These are phyloP conservation scores for Fusarium napiforme DNA, from an alignment of 2,329 filamentous ascomycete genomes.

Conservation along the genomic window DNA sequence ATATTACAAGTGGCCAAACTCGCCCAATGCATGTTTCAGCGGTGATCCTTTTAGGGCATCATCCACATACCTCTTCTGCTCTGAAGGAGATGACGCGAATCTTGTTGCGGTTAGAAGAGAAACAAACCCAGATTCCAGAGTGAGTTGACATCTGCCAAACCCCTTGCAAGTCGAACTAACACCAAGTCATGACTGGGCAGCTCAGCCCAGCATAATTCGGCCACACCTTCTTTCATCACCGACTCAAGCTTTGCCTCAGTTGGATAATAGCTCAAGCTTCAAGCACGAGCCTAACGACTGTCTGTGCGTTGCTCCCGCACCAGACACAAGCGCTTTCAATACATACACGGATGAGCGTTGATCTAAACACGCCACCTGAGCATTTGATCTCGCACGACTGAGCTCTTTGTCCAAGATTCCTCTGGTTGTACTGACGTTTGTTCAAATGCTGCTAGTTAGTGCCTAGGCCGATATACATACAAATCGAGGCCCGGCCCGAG, in stretches of 20 bases:
- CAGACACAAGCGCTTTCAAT: slow-evolving; percentile 23
- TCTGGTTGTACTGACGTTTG: slow-evolving; percentile 7
- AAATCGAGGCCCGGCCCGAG: slow-evolving; percentile 43
- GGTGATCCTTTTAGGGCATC: not conserved
- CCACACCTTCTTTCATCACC: slow-evolving; percentile 31
- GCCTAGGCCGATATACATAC: slow-evolving; percentile 20
- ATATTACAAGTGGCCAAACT: not conserved
- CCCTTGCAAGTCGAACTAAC: slow-evolving; percentile 31
- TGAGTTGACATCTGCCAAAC: slow-evolving; percentile 31
- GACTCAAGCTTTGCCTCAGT: slow-evolving; percentile 37
- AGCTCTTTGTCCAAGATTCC: slow-evolving; percentile 21
- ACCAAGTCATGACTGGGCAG: slow-evolving; percentile 21
- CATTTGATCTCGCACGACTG: slow-evolving; percentile 26
- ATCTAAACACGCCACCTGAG: slow-evolving; percentile 21
- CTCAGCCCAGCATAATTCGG: slow-evolving; percentile 17
- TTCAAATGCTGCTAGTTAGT: slow-evolving; percentile 11
- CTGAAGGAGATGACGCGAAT: slow-evolving; percentile 1
- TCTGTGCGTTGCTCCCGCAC: slow-evolving; percentile 38
- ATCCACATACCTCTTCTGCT: slow-evolving; percentile 10
- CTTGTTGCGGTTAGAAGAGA: slow-evolving; percentile 14
- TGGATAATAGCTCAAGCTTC: slow-evolving; percentile 32
- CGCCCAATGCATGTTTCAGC: not conserved
- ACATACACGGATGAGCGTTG: slow-evolving; percentile 17
- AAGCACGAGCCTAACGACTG: slow-evolving; percentile 38
- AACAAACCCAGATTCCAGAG: slow-evolving; percentile 5